Evolutionary conservation across 2,329 filamentous ascomycete genomes (phyloP), one percentile per base, ranked within the genome.

Genomic region (Fonsecaea erecta): DNA sequence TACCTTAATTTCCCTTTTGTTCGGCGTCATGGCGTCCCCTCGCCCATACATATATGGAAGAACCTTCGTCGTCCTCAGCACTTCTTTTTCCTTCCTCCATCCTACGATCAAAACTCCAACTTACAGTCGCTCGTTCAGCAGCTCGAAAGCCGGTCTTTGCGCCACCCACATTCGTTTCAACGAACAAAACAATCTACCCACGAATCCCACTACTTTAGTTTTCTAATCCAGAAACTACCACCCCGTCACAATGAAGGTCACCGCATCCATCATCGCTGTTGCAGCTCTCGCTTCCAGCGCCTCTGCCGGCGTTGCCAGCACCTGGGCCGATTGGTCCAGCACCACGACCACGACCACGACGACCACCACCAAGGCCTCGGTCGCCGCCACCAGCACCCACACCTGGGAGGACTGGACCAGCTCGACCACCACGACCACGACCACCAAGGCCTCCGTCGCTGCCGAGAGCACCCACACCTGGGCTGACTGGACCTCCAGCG

Each of bases 161-260:
- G 60, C 67, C 67, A 64, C 65, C 60, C 62, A 70, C 70, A 70
- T 63, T 71, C 70, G 40, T 53, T 71, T 63, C 46, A 60, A 65
- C 40, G 56, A 61, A 60, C 52, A 46, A 55, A 65, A 35, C 37
- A 35, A 30, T 4, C 28, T 30, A 30, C 28, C 35, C 7, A 24
- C 43, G 21, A 48, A 48, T 48, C 8, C n/a, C 43, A 52, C 14
- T 21, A 30, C 55, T 35, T 52, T 30, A 64, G 61, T 66, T 65
- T 67, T 66, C 61, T 68, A 69, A 65, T 68, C 59, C 54, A 67
- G 65, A 65, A 69, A 68, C 58, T 60, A 54, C 52, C 52, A 59
- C 54, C 28, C 60, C 60, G 66, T 63, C 67, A 71, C 70, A 64
- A 71, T 71, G 70, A 70, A 71, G 68, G 62, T 65, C 68, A 53